Conservation (phyloP, 2,329 filamentous ascomycete species). For the Alternaria metachromatica region DNA sequence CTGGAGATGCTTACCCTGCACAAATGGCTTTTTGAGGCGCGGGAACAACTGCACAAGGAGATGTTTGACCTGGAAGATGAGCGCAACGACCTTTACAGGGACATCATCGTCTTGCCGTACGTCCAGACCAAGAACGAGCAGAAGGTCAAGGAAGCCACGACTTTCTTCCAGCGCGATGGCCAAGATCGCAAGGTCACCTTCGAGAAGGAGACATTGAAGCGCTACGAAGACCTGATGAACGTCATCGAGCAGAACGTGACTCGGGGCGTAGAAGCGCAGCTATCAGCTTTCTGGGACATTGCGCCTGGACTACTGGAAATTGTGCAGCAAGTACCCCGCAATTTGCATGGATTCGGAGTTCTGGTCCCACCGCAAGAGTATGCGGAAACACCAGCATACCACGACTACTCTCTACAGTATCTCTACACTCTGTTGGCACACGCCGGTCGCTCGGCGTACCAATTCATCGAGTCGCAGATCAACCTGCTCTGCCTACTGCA, state of each 20-base stretch:
- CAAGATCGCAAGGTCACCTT: slow-evolving; percentile 73
- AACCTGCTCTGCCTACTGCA: slow-evolving; percentile 90
- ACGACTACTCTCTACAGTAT: slow-evolving; percentile 84
- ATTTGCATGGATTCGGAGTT: slow-evolving; percentile 68
- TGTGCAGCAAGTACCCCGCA: slow-evolving; percentile 76
- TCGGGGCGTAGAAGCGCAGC: slow-evolving; percentile 86
- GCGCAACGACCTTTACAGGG: slow-evolving; percentile 84
- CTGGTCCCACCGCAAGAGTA: slow-evolving; percentile 81
- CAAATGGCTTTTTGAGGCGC: slow-evolving; percentile 95
- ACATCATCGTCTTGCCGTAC: slow-evolving; percentile 84
- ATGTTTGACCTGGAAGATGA: slow-evolving; percentile 84
- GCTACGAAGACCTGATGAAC: slow-evolving; percentile 77
- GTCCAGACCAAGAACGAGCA: slow-evolving; percentile 73
- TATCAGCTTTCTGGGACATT: slow-evolving; percentile 97
- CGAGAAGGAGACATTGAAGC: slow-evolving; percentile 73
- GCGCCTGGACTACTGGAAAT: slow-evolving; percentile 80
- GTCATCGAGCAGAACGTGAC: slow-evolving; percentile 85
- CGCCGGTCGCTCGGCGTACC: slow-evolving; percentile 90
- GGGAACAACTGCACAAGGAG: slow-evolving; percentile 85
- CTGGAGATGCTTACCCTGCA: slow-evolving; percentile 92
- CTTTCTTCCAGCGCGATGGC: slow-evolving; percentile 83
- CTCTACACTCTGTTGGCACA: slow-evolving; percentile 84
- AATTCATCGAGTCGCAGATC: slow-evolving; percentile 94
- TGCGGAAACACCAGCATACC: slow-evolving; percentile 84
- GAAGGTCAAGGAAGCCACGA: slow-evolving; percentile 78